Evolutionary conservation across 768 basidiomycete genomes (phyloP).

Genomic region (Royoungia palumana): DNA sequence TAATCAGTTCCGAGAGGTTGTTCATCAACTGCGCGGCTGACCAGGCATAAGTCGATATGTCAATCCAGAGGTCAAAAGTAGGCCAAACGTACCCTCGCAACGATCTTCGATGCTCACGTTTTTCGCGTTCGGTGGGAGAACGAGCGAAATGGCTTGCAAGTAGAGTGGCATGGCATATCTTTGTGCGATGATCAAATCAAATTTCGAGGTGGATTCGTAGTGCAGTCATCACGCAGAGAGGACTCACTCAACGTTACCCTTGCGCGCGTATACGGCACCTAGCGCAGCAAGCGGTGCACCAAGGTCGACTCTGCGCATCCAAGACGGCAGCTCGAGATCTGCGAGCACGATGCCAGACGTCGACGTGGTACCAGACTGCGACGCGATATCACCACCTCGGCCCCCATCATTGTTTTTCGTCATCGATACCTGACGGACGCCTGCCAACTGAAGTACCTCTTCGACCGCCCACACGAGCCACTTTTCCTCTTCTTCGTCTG

Average conservation of each 20-base stretch:
- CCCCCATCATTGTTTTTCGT: not conserved
- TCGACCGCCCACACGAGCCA: conserved; percentile 45
- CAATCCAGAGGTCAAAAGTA: no score
- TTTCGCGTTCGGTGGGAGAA: conserved; percentile 43
- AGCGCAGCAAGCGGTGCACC: conserved; percentile 68
- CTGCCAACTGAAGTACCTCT: conserved; percentile 35
- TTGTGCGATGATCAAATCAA: conserved; percentile 22
- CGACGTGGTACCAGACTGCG: not conserved
- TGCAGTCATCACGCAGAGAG: not conserved
- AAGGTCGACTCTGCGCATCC: conserved; percentile 58
- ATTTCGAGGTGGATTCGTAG: not conserved
- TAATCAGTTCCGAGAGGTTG: conserved; percentile 43
- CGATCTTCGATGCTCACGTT: conserved; percentile 42
- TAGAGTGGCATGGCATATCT: conserved; percentile 67
- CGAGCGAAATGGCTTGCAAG: conserved; percentile 58
- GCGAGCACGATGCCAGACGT: conserved; percentile 35
- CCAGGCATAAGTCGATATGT: no score
- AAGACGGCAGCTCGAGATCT: conserved; percentile 55
- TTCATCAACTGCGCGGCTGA: conserved; percentile 48
- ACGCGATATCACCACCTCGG: not conserved
- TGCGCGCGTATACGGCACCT: conserved; percentile 55
- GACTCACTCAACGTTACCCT: conserved; percentile 46
- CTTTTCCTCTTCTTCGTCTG: conserved; percentile 37
- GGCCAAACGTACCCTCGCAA: conserved; percentile 51
- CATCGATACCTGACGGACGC: not conserved